A percentile compares a stretch with the other conserved stretches of the same genome.
Evolutionary conservation across 208 protist genomes (phyloP).

Genomic region (Leishmania braziliensis): DNA sequence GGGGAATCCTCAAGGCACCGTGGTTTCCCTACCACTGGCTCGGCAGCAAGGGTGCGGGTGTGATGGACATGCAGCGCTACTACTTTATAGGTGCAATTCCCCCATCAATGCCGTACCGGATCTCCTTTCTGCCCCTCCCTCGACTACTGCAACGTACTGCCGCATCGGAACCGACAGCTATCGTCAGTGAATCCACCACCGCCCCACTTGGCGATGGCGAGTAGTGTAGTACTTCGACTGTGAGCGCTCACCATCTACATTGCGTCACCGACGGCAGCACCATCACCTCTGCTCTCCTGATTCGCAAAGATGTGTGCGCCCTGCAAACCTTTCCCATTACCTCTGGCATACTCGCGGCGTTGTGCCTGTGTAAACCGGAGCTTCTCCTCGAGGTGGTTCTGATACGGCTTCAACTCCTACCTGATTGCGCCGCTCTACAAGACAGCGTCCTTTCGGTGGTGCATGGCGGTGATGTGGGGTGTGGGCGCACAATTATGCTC

Average conservation of each 20-base stretch:
- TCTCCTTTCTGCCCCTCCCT: slow-evolving; percentile 45
- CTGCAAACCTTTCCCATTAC: slow-evolving; percentile 51
- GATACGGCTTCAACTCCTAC: slow-evolving; percentile 62
- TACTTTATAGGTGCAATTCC: slow-evolving; percentile 55
- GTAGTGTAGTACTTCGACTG: neutral
- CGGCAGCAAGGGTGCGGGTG: slow-evolving; percentile 60
- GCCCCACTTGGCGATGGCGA: neutral
- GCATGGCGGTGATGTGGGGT: slow-evolving; percentile 56
- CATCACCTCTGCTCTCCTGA: neutral
- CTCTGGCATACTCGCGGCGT: slow-evolving; percentile 36
- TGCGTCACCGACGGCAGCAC: neutral
- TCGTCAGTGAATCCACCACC: neutral
- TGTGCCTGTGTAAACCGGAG: slow-evolving; percentile 41
- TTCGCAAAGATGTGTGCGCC: neutral
- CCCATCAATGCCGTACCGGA: slow-evolving; percentile 36
- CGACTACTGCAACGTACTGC: slow-evolving; percentile 20
- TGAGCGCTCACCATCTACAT: neutral
- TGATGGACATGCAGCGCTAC: slow-evolving; percentile 70
- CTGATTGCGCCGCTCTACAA: slow-evolving; percentile 42
- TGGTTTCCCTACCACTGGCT: slow-evolving; percentile 53
- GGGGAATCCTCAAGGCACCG: slow-evolving; percentile 4
- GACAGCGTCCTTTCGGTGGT: slow-evolving; percentile 30
- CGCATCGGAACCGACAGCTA: neutral
- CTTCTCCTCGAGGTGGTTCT: slow-evolving; percentile 49
- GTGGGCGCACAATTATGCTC: slow-evolving; percentile 34